phyloP scores from a whole-genome alignment of 495 filamentous ascomycete species.

The Aspergillus sparsus region DNA sequence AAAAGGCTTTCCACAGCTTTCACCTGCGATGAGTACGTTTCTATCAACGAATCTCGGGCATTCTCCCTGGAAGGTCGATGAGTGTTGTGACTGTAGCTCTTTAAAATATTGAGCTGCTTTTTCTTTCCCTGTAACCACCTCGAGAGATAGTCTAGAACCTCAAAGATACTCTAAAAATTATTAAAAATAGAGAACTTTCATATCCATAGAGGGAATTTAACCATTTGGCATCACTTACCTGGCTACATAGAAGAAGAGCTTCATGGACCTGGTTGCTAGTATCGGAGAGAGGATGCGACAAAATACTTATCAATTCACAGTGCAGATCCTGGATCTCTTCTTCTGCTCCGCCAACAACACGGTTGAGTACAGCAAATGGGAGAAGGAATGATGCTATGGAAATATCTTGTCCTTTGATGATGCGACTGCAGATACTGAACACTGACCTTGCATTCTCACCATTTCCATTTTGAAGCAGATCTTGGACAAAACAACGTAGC shows the following conservation, averaged over 20 bases:
- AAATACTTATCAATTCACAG: slow-evolving; percentile 68
- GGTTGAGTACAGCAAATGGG: slow-evolving; percentile 79
- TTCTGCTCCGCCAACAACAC: slow-evolving; percentile 68
- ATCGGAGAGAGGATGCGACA: slow-evolving; percentile 60
- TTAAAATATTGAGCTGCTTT: slow-evolving; percentile 52
- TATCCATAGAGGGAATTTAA: background rate
- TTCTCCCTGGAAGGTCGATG: slow-evolving; percentile 43
- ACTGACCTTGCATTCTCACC: slow-evolving; percentile 69
- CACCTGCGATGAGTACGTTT: slow-evolving; percentile 53
- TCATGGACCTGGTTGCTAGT: slow-evolving; percentile 60
- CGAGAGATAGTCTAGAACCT: slow-evolving; percentile 85
- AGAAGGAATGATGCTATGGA: slow-evolving; percentile 82
- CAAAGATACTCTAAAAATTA: slow-evolving; percentile 72
- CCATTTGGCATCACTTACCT: slow-evolving; percentile 54
- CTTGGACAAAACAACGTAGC: slow-evolving; percentile 76
- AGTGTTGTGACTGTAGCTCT: slow-evolving; percentile 35
- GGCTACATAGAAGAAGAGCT: slow-evolving; percentile 75
- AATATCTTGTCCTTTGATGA: slow-evolving; percentile 80
- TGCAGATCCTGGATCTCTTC: slow-evolving; percentile 65
- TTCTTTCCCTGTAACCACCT: slow-evolving; percentile 85
- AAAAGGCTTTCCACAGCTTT: slow-evolving; percentile 64
- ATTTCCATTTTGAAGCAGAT: slow-evolving; percentile 73
- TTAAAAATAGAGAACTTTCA: slow-evolving; percentile 1
- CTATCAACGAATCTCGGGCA: slow-evolving; percentile 38
- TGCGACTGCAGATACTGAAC: slow-evolving; percentile 75